Base-by-base conservation (phyloP, 768 basidiomycete species). In the Pisolithus tinctorius region DNA sequence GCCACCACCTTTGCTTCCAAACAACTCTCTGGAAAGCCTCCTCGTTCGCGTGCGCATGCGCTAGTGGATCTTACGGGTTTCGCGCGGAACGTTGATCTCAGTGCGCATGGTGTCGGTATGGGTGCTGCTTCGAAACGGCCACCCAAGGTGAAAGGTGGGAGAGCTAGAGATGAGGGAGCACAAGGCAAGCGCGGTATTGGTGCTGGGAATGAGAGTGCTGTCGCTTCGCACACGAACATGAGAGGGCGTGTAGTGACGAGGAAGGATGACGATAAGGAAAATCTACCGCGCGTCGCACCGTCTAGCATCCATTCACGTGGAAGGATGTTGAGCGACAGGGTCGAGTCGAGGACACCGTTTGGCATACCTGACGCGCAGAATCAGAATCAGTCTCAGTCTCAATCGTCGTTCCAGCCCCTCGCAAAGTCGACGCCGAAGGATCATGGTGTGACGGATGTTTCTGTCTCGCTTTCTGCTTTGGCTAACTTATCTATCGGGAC, bases 1-100 rank as follows among this genome's bases (percentile, higher is more conserved):
- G 53, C 25, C n/a, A 47, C 53, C 44, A 45, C 53, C 31, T 47
- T 51, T 1, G 41, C 14, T 13, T 50, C 57, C 36, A 62, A 62
- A 45, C 63, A 63, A 38, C 27, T 66, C 20, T 60, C 64, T 1
- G 67, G 65, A 25, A 68, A 52, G 36, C 67, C 65, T 4, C 49
- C 67, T 0, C 66, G 66, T 43, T 55, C 61, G 16, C 65, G 60
- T 10, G 63, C 49, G 17, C 66, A 67, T 16, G 70, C 67, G 23
- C 61, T 78, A 8, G 66, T 60, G 9, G 75, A 78, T 49, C 57
- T 76, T 26, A 76, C 74, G 5, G 65, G 66, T 6, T 59, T 70
- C 20, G 59, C 64, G 52, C 63, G 62, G 42, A 68, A 69, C 27
- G 64, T 65, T 45, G 66, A 66, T 45, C 46, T 65, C 0, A 51